Percentiles rank a stretch among this genome's conserved stretches.
Evolutionary conservation across 257 asterid genomes (phyloP).

Genomic region (Eucommia ulmoides): DNA sequence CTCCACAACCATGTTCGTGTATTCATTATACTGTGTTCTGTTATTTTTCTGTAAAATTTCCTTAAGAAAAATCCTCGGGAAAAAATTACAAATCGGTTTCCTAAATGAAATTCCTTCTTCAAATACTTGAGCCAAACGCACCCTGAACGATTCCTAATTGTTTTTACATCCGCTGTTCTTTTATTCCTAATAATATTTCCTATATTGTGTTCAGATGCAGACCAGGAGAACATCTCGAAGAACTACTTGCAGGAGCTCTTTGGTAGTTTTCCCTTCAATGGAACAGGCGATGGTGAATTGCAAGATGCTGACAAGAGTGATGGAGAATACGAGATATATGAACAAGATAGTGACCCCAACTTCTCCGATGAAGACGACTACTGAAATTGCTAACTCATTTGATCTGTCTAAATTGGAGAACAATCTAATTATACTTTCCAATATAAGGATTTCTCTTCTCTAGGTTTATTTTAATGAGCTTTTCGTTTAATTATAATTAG

Average conservation of each 20-base stretch:
- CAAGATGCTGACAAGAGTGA: slow-evolving; percentile 26
- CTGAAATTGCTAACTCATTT: slow-evolving; percentile 10
- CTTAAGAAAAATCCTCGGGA: neutral
- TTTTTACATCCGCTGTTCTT: too few relatives aligned
- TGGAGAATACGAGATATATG: slow-evolving; percentile 69
- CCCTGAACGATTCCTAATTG: too few relatives aligned
- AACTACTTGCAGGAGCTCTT: slow-evolving; percentile 79
- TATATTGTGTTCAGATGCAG: slow-evolving; percentile 36
- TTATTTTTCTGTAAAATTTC: neutral
- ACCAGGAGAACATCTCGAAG: slow-evolving; percentile 51
- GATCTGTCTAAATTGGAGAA: too few relatives aligned
- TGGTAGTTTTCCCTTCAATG: slow-evolving; percentile 56
- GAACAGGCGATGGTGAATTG: slow-evolving; percentile 26
- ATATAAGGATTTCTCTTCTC: too few relatives aligned
- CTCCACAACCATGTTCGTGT: slow-evolving; percentile 38
- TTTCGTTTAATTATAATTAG: too few relatives aligned
- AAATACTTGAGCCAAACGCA: too few relatives aligned
- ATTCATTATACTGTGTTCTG: slow-evolving; percentile 21
- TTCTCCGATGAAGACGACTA: slow-evolving; percentile 49
- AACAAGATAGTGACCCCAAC: slow-evolving; percentile 46
- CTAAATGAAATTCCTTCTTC: too few relatives aligned
- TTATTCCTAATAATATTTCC: slow-evolving; percentile 17
- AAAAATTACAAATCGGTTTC: neutral
- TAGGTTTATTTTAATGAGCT: too few relatives aligned
- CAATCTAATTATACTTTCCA: too few relatives aligned